Evolutionary conservation across 441 rosid species (phyloP).

Genomic region (Pelargonium myrrhifolium): DNA sequence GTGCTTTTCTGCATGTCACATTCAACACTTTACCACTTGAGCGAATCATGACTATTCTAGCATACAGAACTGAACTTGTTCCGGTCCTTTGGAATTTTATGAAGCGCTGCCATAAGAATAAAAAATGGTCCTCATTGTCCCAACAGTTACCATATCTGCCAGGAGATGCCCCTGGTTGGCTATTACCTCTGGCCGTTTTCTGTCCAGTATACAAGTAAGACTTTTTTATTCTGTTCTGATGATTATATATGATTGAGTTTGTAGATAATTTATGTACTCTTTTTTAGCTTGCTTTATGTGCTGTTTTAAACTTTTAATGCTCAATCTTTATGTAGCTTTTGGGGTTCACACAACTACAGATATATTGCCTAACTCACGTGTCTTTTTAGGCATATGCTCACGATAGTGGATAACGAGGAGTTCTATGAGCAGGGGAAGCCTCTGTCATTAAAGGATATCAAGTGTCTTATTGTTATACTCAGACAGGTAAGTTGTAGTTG

Average conservation of each 20-base stretch:
- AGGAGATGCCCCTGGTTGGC: constrained; percentile 90
- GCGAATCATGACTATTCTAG: constrained; percentile 78
- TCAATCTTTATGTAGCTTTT: background rate
- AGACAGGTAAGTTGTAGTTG: constrained; percentile 55
- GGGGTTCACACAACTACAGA: background rate
- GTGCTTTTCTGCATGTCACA: constrained; percentile 82
- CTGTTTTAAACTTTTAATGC: background rate
- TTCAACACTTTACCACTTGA: constrained; percentile 77
- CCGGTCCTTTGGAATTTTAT: constrained; percentile 84
- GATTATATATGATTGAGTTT: constrained; percentile 7
- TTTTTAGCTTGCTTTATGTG: background rate
- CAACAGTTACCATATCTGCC: constrained; percentile 52
- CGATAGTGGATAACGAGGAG: constrained; percentile 88
- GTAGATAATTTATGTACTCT: background rate
- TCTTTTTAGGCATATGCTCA: constrained; percentile 90
- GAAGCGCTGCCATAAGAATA: constrained; percentile 79
- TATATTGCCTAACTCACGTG: constrained; percentile 15
- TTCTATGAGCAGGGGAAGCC: constrained; percentile 95
- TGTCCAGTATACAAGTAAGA: constrained; percentile 97
- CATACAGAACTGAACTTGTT: constrained; percentile 92
- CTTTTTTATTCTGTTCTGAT: constrained; percentile 17
- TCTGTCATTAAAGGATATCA: constrained; percentile 66
- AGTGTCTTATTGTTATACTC: constrained; percentile 63
- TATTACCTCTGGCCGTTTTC: constrained; percentile 83
- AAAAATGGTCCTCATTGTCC: constrained; percentile 69